Evolutionary conservation across 2,329 filamentous ascomycete genomes (phyloP).

Genomic region (Claviceps fusiformis): DNA sequence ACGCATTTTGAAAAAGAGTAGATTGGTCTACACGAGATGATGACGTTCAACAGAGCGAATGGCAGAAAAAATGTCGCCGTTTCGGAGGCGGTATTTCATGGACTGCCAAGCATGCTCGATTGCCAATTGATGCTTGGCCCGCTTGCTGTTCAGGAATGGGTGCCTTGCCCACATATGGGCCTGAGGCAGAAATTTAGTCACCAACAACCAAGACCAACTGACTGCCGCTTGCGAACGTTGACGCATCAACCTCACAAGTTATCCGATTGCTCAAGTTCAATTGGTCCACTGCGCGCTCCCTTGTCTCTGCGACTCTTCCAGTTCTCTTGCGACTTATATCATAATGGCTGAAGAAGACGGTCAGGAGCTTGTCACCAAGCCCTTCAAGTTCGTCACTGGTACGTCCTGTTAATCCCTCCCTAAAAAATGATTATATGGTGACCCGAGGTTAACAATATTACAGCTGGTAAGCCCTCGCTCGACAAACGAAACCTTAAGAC

Average conservation of each 20-base stretch:
- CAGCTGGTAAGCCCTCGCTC: constrained; percentile 29
- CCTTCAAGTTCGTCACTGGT: constrained; percentile 99
- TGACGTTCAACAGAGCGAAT: constrained; percentile 15
- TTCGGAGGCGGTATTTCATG: constrained; percentile 14
- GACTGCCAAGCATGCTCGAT: constrained; percentile 23
- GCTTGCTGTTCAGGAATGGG: constrained; percentile 13
- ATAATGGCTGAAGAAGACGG: constrained; percentile 84
- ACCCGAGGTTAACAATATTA: constrained; percentile 28
- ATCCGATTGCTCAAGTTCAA: constrained; percentile 6
- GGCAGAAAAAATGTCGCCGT: constrained; percentile 14
- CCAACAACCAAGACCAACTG: constrained; percentile 24
- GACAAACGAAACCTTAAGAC: constrained; percentile 4
- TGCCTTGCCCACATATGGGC: constrained; percentile 23
- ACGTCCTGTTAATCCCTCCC: constrained; percentile 34
- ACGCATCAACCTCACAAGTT: constrained; percentile 13
- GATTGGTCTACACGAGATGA: constrained; percentile 11
- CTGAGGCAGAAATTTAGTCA: constrained; percentile 25
- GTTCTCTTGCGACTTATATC: constrained; percentile 22
- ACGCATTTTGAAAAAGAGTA: constrained; percentile 38
- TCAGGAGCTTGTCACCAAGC: constrained; percentile 75
- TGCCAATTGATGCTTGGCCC: constrained; percentile 20
- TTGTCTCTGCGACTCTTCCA: constrained; percentile 9
- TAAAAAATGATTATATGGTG: constrained; percentile 20
- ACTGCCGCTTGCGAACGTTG: constrained; percentile 24
- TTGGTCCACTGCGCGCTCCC: constrained; percentile 11